Evolutionary conservation across 192 early-diverging fungal species (phyloP), one percentile per base, ranked within the genome.

Genomic region (Coemansia aciculifera): DNA sequence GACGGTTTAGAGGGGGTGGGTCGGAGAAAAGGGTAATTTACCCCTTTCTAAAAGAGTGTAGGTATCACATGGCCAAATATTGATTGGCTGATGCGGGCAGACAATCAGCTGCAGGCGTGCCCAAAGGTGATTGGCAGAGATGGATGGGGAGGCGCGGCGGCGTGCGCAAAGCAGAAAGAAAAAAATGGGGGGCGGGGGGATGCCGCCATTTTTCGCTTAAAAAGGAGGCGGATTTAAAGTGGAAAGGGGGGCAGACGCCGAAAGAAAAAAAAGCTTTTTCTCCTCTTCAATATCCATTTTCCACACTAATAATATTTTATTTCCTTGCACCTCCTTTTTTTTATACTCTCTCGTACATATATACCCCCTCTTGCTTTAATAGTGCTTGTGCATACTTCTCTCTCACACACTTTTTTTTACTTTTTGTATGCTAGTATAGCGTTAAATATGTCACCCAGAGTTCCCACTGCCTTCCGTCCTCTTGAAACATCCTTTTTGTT

Each of bases 401-500:
- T 42, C 24, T 40, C 38, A 19, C 42, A 43, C 34, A 36, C 62
- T 21, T 12, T 54, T 54, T 15, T 38, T 54, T 7, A 34, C 19
- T 19, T 67, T 44, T 59, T 67, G 57, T 67, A 57, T 67, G 66
- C 66, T 59, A 59, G 57, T 40, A 57, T 66, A 27, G 49, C 52
- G 10, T 17, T 17, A 48, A 15, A 6, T 36, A 81, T 81, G 78
- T 72, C 73, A 29, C 21, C 77, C 60, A 46, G 78, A 67, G 78
- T 81, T 9, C 78, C 73, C 46, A 81, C 78, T 54, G 78, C 78
- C 31, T 81, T 81, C 70, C 78, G 78, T 49, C 78, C 78, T n/a
- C 78, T 81, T 59, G 78, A 81, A 51, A 75, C 69, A 31, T 66
- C 68, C 21, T 56, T 60, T 15, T 68, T 69, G 12, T 74, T 70